Evolutionary conservation across 2,329 filamentous ascomycete species (phyloP).

Genomic region (Aspergillus niger): DNA sequence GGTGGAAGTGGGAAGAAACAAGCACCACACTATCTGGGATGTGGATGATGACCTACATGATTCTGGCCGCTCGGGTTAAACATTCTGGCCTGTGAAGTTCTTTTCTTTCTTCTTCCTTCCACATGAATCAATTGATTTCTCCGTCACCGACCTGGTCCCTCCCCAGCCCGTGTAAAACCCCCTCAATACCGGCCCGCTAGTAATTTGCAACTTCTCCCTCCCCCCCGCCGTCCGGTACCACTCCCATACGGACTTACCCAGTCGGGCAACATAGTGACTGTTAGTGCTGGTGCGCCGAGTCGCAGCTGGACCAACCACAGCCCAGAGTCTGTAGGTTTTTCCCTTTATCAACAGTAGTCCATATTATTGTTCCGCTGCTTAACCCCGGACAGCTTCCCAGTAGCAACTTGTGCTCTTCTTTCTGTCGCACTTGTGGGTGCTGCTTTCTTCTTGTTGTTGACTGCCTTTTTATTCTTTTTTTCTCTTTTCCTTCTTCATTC

Average conservation of each 20-base stretch:
- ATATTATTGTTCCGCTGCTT: slow-evolving; percentile 1
- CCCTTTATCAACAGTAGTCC: slow-evolving; percentile 8
- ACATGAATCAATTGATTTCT: background rate
- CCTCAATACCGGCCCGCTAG: background rate
- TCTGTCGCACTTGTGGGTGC: background rate
- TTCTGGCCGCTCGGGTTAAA: background rate
- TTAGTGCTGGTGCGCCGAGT: background rate
- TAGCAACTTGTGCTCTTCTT: background rate
- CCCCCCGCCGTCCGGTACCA: slow-evolving; percentile 8
- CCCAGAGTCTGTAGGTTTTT: background rate
- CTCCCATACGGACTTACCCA: slow-evolving; percentile 13
- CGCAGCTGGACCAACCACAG: background rate
- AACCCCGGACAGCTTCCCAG: slow-evolving; percentile 6
- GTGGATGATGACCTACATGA: too few species aligned
- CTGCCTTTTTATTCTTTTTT: background rate
- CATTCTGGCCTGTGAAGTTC: background rate
- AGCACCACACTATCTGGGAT: background rate
- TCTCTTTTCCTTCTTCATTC: background rate
- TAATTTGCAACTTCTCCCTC: background rate
- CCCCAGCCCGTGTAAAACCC: background rate
- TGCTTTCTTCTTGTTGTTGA: background rate
- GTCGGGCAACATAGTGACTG: slow-evolving; percentile 9
- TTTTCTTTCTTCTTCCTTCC: background rate
- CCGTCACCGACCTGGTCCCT: background rate
- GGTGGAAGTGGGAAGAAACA: background rate